Evolutionary conservation across 805 yeast species (phyloP).

Genomic region (Hanseniaspora vineae): DNA sequence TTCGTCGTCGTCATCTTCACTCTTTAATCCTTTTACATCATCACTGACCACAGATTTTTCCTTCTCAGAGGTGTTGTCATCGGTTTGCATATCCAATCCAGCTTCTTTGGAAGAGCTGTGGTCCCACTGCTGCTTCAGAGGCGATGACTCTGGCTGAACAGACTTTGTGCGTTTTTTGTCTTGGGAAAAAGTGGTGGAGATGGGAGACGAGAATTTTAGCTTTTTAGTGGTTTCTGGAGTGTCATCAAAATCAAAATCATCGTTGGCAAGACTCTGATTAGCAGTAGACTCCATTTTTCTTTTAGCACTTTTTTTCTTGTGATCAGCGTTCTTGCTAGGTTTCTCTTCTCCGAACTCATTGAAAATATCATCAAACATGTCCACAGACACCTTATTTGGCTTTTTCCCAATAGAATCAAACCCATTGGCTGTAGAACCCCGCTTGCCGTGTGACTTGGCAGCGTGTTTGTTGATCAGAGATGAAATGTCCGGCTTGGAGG

Average conservation of each 20-base stretch:
- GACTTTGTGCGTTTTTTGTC: not conserved
- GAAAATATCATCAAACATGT: slow-evolving; percentile 57
- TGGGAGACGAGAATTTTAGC: not conserved
- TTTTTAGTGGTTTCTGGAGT: not conserved
- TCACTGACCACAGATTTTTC: not conserved
- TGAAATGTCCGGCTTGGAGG: slow-evolving; percentile 1
- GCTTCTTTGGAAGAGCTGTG: not conserved
- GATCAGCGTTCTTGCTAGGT: not conserved
- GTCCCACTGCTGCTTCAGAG: not conserved
- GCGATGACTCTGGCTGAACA: not conserved
- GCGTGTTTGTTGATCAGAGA: slow-evolving; percentile 3
- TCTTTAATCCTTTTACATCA: too few relatives aligned
- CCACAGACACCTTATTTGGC: slow-evolving; percentile 32
- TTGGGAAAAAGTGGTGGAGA: not conserved
- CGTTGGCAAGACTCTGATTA: not conserved
- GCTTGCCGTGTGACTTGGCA: slow-evolving; percentile 28
- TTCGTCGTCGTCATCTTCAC: slow-evolving; percentile 7
- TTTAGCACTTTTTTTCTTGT: not conserved
- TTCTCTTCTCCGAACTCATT: slow-evolving; percentile 33
- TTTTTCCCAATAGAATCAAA: slow-evolving; percentile 1
- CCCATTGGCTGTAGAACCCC: slow-evolving; percentile 1
- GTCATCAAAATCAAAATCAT: not conserved
- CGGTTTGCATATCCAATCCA: not conserved
- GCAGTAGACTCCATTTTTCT: not conserved
- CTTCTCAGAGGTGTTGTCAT: not conserved